A percentile compares a stretch with the other conserved stretches of the same genome.
These are phyloP conservation scores for Neurospora intermedia DNA, from an alignment of 495 filamentous ascomycete species.

Conservation along the genomic window DNA sequence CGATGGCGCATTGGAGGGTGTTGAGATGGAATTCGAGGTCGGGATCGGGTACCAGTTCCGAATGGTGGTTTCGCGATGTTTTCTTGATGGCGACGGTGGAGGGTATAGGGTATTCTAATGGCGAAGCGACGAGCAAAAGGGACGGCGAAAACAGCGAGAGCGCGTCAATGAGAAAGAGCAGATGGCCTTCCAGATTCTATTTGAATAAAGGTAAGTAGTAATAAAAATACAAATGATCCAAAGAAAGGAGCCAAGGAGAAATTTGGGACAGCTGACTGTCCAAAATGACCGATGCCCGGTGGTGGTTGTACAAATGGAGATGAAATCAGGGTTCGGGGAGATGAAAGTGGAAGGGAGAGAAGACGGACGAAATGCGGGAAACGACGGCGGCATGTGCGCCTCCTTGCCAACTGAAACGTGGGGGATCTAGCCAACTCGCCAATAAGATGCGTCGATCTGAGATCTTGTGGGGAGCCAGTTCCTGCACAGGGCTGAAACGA, in stretches of 20 bases:
- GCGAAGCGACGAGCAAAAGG: too few relatives aligned
- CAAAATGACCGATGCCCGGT: not conserved
- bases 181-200: not conserved
- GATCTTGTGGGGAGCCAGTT: not conserved
- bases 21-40: not conserved
- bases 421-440: not conserved
- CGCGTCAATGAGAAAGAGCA: not conserved
- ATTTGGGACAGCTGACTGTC: not conserved
- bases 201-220: too few relatives aligned
- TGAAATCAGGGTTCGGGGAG: not conserved
- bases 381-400: not conserved
- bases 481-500: not conserved
- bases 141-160: not conserved
- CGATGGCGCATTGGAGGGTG: not conserved
- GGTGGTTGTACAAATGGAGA: not conserved
- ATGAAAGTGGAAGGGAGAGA: too few relatives aligned
- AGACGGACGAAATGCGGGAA: too few relatives aligned
- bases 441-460: not conserved
- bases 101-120: not conserved
- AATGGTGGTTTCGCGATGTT: not conserved
- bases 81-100: not conserved
- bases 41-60: not conserved
- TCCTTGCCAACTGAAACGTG: not conserved
- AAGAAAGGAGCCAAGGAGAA: not conserved
- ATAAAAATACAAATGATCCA: not conserved